These are phyloP conservation scores for Quercus cerris DNA, from an alignment of 306 rosid species.

Conservation along the genomic window DNA sequence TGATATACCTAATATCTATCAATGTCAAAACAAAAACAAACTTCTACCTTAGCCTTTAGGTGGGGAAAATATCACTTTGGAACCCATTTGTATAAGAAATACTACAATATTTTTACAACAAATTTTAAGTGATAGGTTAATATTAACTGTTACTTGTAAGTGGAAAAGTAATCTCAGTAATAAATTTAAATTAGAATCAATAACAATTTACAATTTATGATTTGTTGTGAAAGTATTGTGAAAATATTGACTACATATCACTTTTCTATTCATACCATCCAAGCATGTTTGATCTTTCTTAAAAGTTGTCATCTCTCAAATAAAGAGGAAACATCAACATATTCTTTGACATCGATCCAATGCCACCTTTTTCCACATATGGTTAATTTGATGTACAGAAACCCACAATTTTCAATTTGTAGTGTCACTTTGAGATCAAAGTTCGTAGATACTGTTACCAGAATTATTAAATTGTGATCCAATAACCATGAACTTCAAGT, in stretches of 20 bases:
- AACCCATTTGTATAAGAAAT: too few relatives aligned
- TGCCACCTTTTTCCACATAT: background rate
- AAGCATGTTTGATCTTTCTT: too few relatives aligned
- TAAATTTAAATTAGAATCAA: too few relatives aligned
- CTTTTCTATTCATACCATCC: too few relatives aligned
- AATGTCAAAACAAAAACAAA: background rate
- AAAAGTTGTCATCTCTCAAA: background rate
- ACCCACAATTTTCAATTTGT: background rate
- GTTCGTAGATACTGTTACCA: background rate
- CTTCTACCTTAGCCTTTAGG: background rate
- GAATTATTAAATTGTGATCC: background rate
- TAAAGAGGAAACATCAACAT: background rate
- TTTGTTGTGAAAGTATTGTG: rapidly evolving
- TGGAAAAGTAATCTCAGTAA: rapidly evolving
- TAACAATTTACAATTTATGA: too few relatives aligned
- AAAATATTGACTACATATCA: too few relatives aligned
- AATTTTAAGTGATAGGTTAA: too few relatives aligned
- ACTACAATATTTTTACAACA: rapidly evolving
- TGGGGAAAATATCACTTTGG: background rate
- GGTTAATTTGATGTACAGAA: background rate
- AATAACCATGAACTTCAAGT: background rate
- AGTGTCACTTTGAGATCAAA: background rate
- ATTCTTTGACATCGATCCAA: background rate
- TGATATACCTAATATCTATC: background rate
- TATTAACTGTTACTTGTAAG: rapidly evolving